Conservation (phyloP, 139 green algal genomes). For the Chlamydomonas schloesseri region DNA sequence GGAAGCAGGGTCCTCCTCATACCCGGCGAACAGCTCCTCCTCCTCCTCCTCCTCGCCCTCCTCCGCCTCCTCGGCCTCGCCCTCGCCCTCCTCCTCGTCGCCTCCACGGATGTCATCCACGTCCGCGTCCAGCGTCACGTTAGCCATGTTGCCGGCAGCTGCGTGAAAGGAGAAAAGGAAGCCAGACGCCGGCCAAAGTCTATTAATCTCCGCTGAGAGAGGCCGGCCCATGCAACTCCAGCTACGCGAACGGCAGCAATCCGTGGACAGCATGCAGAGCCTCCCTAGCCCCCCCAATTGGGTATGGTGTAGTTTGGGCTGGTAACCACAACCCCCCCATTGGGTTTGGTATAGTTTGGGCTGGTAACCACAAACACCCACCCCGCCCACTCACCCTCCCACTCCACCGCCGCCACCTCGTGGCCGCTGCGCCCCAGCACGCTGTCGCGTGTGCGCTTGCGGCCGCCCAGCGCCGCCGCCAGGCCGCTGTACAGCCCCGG, state of each 20-base stretch:
- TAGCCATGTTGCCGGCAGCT: too few species aligned
- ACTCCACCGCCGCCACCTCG: background rate
- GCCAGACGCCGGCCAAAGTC: too few species aligned
- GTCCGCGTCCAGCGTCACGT: background rate
- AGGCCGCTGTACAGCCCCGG: constrained; percentile 1
- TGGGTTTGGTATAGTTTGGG: too few species aligned
- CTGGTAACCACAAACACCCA: too few species aligned
- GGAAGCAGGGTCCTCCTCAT: background rate
- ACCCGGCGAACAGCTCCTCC: background rate
- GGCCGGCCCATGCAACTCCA: too few species aligned
- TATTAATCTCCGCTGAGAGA: too few species aligned
- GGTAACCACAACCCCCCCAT: too few species aligned
- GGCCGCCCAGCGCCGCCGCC: constrained; percentile 1
- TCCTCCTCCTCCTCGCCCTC: background rate
- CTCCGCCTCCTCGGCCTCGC: background rate
- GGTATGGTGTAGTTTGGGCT: background rate
- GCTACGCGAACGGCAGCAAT: too few species aligned
- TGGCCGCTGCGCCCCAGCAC: background rate
- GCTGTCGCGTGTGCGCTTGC: background rate
- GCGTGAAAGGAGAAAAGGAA: too few species aligned
- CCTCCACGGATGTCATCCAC: background rate
- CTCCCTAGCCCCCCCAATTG: too few species aligned
- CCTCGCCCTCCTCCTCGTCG: background rate
- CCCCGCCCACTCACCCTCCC: background rate
- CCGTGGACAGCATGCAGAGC: too few species aligned